Base-by-base conservation (phyloP, 139 green algal genomes). In the Limnomonas spitsbergensis region DNA sequence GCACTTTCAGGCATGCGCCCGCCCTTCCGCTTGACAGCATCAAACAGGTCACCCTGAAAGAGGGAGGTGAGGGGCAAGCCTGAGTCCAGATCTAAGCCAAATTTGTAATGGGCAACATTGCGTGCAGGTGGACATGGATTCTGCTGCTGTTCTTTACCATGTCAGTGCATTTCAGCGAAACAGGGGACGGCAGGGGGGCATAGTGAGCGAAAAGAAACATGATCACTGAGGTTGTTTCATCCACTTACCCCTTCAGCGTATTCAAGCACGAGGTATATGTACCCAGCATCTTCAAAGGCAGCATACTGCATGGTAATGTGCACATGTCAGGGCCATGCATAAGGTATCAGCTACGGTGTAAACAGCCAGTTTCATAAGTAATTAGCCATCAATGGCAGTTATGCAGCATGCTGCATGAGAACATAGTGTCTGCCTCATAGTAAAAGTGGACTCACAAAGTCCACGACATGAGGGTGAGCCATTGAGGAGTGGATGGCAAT, bases 181-280 rank as follows among this genome's bases (percentile, higher is more conserved):
- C n/a, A n/a, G n/a, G n/a, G n/a, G n/a, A n/a, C n/a, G n/a, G n/a
- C n/a, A n/a, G n/a, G n/a, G n/a, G n/a, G n/a, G n/a, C n/a, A n/a
- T n/a, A n/a, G n/a, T n/a, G n/a, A n/a, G 26, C 7, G 3, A 27
- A n/a, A n/a, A n/a, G n/a, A n/a, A n/a, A n/a, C n/a, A n/a, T n/a
- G n/a, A n/a, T n/a, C n/a, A n/a, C n/a, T n/a, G n/a, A n/a, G n/a
- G n/a, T n/a, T n/a, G n/a, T n/a, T n/a, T n/a, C n/a, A n/a, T n/a
- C 1, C n/a, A 67, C 86, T 81, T 69, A 90, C 86, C 83, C 91
- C 88, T 6, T 82, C 76, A 0, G 92, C 93, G 81, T 84, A 93
- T 82, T 97, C 92, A 79, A 94, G 85, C 24, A 94, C 87, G 76
- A 98, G 82, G 86, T 95, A 96, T 1, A 97, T 88, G 29, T 89